phyloP scores from a whole-genome alignment of 2,329 filamentous ascomycete genomes.

The Tetracladium maxilliforme region DNA sequence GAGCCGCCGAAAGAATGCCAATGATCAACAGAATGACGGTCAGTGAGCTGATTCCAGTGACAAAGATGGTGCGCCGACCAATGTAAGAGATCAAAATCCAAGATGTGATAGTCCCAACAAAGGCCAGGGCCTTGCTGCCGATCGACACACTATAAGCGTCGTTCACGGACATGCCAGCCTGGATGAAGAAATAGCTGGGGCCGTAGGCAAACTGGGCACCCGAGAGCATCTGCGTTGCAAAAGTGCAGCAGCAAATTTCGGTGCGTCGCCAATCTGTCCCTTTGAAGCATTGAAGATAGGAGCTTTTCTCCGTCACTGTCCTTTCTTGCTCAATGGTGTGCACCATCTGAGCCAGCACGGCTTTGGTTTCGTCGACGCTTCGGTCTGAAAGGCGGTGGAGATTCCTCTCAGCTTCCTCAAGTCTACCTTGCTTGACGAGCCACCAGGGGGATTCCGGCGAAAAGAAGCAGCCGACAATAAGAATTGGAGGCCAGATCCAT shows the following conservation, averaged over 20 bases:
- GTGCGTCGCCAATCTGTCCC: constrained; percentile 67
- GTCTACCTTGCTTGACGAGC: constrained; percentile 4
- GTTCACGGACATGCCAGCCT: constrained; percentile 37
- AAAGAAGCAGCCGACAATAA: constrained; percentile 3
- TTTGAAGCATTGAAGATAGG: constrained; percentile 73
- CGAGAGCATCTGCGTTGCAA: constrained; percentile 48
- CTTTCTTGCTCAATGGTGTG: constrained; percentile 75
- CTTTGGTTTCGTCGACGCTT: constrained; percentile 55
- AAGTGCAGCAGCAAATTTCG: constrained; percentile 43
- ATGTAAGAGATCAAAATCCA: constrained; percentile 47
- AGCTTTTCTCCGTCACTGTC: constrained; percentile 49
- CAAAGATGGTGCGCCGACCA: constrained; percentile 62
- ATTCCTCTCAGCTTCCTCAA: constrained; percentile 7
- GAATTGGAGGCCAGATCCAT: constrained; percentile 23
- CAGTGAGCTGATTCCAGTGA: constrained; percentile 60
- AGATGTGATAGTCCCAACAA: constrained; percentile 35
- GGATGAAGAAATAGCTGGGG: constrained; percentile 46
- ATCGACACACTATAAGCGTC: constrained; percentile 41
- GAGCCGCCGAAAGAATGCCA: constrained; percentile 58
- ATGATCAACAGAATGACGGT: constrained; percentile 68
- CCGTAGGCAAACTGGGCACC: constrained; percentile 52
- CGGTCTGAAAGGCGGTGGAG: constrained; percentile 14
- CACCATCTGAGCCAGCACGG: constrained; percentile 72
- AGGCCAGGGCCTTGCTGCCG: constrained; percentile 30
- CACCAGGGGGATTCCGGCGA: constrained; percentile 14